Evolutionary conservation across 2,329 filamentous ascomycete species (phyloP).

Genomic region (Zasmidium citrigriseum): DNA sequence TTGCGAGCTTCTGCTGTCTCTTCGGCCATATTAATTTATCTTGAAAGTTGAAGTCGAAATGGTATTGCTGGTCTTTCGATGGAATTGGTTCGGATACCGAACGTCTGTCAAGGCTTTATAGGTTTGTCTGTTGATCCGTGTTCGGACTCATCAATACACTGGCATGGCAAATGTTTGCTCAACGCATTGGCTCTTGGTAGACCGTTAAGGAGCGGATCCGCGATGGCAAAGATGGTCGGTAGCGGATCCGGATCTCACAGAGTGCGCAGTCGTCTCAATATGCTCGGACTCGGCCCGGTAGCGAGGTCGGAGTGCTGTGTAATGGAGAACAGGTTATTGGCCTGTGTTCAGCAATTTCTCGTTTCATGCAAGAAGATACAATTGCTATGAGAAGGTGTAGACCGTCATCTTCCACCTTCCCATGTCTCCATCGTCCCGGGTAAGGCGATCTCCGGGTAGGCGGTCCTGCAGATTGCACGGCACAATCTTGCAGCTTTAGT

Average conservation of each 20-base stretch:
- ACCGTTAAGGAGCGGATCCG: not conserved
- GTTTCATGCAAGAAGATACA: too few relatives aligned
- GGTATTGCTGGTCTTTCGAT: not conserved
- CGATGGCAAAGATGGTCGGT: not conserved
- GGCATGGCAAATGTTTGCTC: not conserved
- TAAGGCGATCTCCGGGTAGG: not conserved
- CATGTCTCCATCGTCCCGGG: too few relatives aligned
- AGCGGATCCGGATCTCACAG: not conserved
- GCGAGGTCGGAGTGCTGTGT: not conserved
- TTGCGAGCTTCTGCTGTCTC: constrained; percentile 13
- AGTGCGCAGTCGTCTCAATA: not conserved
- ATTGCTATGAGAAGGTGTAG: too few relatives aligned
- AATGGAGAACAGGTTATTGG: too few relatives aligned
- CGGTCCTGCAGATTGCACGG: not conserved
- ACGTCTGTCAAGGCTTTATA: not conserved
- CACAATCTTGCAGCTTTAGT: not conserved
- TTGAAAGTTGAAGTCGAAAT: too few relatives aligned
- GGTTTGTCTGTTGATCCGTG: not conserved
- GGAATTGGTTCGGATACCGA: not conserved
- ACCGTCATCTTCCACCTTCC: too few relatives aligned
- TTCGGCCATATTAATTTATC: constrained; percentile 20
- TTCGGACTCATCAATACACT: not conserved
- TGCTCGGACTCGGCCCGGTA: not conserved
- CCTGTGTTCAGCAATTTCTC: too few relatives aligned
- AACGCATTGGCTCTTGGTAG: not conserved